Evolutionary conservation across 2,329 filamentous ascomycete species (phyloP).

Genomic region (Fusarium sp.): DNA sequence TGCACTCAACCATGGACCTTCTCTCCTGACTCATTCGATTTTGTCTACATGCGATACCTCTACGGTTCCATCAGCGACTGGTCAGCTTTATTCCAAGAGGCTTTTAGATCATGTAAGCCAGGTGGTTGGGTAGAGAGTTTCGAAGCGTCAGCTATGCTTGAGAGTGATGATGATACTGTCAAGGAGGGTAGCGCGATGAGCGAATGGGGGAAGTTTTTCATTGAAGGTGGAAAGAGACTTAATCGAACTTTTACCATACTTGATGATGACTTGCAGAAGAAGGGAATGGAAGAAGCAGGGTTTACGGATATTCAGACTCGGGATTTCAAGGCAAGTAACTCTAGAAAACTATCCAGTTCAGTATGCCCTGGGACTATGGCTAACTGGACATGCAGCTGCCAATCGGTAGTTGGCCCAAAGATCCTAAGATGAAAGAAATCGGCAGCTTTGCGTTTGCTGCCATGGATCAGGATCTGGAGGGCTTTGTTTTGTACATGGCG

Average conservation of each 20-base stretch:
- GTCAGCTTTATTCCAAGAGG: neutral
- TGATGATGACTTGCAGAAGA: neutral
- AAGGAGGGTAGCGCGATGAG: neutral
- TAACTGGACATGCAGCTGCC: neutral
- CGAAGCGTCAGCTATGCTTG: neutral
- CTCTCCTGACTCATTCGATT: neutral
- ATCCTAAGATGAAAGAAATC: neutral
- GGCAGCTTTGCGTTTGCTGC: neutral
- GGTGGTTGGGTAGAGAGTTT: conserved; percentile 1
- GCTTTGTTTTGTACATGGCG: neutral
- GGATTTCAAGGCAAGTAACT: neutral
- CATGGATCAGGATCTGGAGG: neutral
- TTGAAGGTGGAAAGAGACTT: neutral
- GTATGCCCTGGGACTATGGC: accelerated
- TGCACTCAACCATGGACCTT: conserved; percentile 14
- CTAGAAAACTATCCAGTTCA: accelerated
- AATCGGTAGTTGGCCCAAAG: neutral
- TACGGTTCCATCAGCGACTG: conserved; percentile 1
- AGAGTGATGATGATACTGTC: neutral
- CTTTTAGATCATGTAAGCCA: neutral
- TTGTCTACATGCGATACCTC: conserved; percentile 4
- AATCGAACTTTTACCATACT: neutral
- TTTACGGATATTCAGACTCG: neutral
- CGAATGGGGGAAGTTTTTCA: conserved; percentile 1
- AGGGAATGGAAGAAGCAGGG: neutral